A percentile compares a stretch with the other conserved stretches of the same genome.
phyloP scores from a whole-genome alignment of 2,329 filamentous ascomycete genomes.

The Colletotrichum sublineola region DNA sequence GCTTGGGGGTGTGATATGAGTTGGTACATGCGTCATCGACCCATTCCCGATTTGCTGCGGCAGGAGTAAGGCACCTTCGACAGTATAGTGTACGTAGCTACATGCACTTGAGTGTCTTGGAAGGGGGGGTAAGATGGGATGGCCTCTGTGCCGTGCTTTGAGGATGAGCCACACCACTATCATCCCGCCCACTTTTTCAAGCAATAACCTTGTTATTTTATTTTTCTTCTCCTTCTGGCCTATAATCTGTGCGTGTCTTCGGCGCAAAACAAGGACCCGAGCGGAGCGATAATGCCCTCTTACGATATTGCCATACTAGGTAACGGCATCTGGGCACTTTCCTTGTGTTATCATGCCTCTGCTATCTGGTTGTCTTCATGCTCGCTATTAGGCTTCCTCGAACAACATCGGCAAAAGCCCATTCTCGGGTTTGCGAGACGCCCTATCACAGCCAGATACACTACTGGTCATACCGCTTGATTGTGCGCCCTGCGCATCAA shows the following conservation, averaged over 20 bases:
- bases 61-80: conserved; percentile 33
- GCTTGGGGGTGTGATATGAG: conserved; percentile 37
- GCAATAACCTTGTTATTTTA: conserved; percentile 20
- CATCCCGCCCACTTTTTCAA: conserved; percentile 14
- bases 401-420: conserved; percentile 14
- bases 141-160: conserved; percentile 32
- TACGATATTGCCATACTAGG: conserved; percentile 15
- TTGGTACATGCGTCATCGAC: conserved; percentile 42
- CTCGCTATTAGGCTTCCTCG: conserved; percentile 27
- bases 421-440: conserved; percentile 1
- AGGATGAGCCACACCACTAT: conserved; percentile 33
- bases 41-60: conserved; percentile 42
- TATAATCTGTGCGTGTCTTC: conserved; percentile 1
- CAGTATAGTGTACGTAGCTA: conserved; percentile 1
- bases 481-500: background rate
- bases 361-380: background rate
- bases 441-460: conserved; percentile 13
- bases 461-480: background rate
- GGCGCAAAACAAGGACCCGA: conserved; percentile 10
- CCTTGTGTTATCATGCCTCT: conserved; percentile 11
- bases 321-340: conserved; percentile 20
- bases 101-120: conserved; percentile 20
- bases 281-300: conserved; percentile 9
- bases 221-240: background rate
- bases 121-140: conserved; percentile 19